phyloP scores from a whole-genome alignment of 1,139 yeast genomes.

The Pichia sp. region DNA sequence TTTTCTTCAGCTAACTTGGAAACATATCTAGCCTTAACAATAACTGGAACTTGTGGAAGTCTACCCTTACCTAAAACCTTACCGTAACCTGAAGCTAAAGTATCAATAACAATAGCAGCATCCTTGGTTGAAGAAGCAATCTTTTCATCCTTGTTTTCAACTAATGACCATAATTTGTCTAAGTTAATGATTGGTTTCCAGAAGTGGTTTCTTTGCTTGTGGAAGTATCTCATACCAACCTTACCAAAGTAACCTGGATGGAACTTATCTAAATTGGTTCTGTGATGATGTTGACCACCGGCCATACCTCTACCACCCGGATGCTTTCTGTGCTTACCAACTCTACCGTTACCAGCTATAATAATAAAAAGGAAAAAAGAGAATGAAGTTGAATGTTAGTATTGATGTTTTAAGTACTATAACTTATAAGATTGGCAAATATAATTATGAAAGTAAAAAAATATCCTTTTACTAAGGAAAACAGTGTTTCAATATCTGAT shows the following conservation, averaged over 20 bases:
- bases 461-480: too few species aligned
- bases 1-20: slow-evolving; percentile 99
- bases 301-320: slow-evolving; percentile 99
- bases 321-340: slow-evolving; percentile 99
- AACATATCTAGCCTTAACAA: slow-evolving; percentile 98
- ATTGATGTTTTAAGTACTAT: not conserved
- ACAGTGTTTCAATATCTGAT: too few species aligned
- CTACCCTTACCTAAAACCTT: slow-evolving; percentile 99
- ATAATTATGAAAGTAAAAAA: too few species aligned
- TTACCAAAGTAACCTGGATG: slow-evolving; percentile 99
- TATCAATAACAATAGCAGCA: slow-evolving; percentile 98
- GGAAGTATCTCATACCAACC: slow-evolving; percentile 99
- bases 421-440: too few species aligned
- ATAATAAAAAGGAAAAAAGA: slow-evolving; percentile 5
- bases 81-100: slow-evolving; percentile 99
- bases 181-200: slow-evolving; percentile 98
- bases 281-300: slow-evolving; percentile 99
- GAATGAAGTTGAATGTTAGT: slow-evolving; percentile 8
- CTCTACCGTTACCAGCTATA: slow-evolving; percentile 99
- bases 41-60: slow-evolving; percentile 96
- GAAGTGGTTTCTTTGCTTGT: slow-evolving; percentile 92
- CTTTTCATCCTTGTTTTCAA: slow-evolving; percentile 94
- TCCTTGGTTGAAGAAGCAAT: slow-evolving; percentile 76
- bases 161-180: slow-evolving; percentile 97
- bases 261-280: slow-evolving; percentile 99